Base-by-base conservation (phyloP, 2,329 filamentous ascomycete genomes). In the Nigrospora oryzae region DNA sequence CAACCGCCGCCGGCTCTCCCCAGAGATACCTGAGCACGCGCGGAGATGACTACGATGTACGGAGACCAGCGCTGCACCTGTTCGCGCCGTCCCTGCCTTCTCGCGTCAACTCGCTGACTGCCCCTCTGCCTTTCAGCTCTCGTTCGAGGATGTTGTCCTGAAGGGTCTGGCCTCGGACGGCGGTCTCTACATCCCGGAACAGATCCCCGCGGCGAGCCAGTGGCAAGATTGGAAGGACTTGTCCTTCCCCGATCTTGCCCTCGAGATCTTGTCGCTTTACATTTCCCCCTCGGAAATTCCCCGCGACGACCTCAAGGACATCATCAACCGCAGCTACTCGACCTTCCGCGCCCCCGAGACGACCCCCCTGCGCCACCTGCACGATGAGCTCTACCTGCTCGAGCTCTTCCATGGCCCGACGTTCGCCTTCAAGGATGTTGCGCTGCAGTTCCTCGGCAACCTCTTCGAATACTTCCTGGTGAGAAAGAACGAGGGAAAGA, bases 401-500 rank as follows among this genome's bases (percentile, higher is more conserved):
- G 93, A 98, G 66, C 77, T 98, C 37, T 98, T 97, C 74, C 91
- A 97, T 63, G 93, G 93, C 1, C 93, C 90, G 5, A 97, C 85
- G 1, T 96, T 89, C 62, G 86, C 91, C 2, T 97, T 97, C 73
- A 95, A 97, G 68, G 91, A 97, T 65, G 86, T 90, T 42, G 90
- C 90, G 14, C 72, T 97, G 50, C 91, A 97, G 57, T 93, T 96
- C 60, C 70, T 98, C 2, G 93, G 93, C n/a, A 97, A 98, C 59
- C 73, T 98, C 3, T 97, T 94, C 53, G 87, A 94, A 65, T 93
- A 91, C 64, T 91, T 93, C 63, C 72, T 93, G 12, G 76, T 83
- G 5, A 73, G 86, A 53, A 81, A 79, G 63, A 93, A 93, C 54
- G 59, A 78, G 60, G 79, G 77, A 52, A 88, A 86, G 69, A 69